Evolutionary conservation across 139 green algal genomes (phyloP), one percentile per base, ranked within the genome.

Genomic region (Chlamydomonas sphaeroides): DNA sequence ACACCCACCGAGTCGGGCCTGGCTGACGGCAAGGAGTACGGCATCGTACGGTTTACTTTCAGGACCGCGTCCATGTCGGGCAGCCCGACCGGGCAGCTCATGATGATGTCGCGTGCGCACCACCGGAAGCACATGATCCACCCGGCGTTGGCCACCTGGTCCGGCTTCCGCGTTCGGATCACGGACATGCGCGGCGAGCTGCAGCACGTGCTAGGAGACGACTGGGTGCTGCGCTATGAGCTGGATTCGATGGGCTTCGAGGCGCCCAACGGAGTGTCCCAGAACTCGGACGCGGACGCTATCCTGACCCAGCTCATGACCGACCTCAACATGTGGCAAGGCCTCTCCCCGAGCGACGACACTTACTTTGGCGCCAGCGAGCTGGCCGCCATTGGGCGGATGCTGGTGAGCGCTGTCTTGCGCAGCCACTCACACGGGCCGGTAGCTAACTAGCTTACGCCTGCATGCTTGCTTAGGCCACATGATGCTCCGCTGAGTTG

Each of bases 371-470:
- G 76, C 59, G 59, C 71, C 32, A 84, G 63, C 39, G 73, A 91
- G 36, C 33, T 86, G 28, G 81, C 86, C 6, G 56, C 83, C 30
- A 68, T 86, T 5, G 86, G 75, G 10, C 86, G 83, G 11, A 76
- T 92, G 68, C 78, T 70, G 36, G 39, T 92, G 2, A 89, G n/a
- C n/a, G n/a, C n/a, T n/a, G n/a, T n/a, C n/a, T n/a, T n/a, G n/a
- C n/a, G n/a, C n/a, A n/a, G n/a, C n/a, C n/a, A n/a, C n/a, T n/a
- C n/a, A n/a, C n/a, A n/a, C n/a, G n/a, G n/a, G n/a, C n/a, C n/a
- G n/a, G n/a, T 92, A 3, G 88, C 88, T 1, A 83, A 92, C 33
- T 69, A 90, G 76, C 57, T 92, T 53, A 63, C 39, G 38, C 56
- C 72, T 18, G n/a, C n/a, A n/a, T n/a, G n/a, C n/a, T n/a, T n/a